A percentile compares a stretch with the other conserved stretches of the same genome.
Conservation (phyloP, 371 early-diverging fungal species). For the Mucor plumbeus region DNA sequence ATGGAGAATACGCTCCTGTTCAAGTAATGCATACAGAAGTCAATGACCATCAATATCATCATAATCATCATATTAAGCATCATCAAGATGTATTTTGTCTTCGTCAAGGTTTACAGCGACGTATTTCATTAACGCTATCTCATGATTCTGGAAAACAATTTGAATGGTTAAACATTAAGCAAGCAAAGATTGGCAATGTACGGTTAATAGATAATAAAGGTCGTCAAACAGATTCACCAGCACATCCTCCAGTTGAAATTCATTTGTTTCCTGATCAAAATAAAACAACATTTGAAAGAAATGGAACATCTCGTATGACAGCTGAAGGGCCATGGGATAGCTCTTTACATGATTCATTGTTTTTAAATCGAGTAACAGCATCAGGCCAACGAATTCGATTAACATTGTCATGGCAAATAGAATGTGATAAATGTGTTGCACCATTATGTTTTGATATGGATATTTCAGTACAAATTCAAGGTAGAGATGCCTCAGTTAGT, state of each 20-base stretch:
- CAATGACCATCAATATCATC: conserved; percentile 14
- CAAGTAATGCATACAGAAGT: conserved; percentile 41
- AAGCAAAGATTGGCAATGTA: conserved; percentile 58
- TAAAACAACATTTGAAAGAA: conserved; percentile 39
- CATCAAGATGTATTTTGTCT: conserved; percentile 57
- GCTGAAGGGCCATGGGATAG: conserved; percentile 83
- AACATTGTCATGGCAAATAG: conserved; percentile 55
- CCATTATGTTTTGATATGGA: conserved; percentile 61
- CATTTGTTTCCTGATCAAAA: conserved; percentile 46
- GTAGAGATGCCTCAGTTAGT: conserved; percentile 18
- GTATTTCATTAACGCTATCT: conserved; percentile 63
- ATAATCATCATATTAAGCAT: conserved; percentile 30
- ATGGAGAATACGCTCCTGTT: conserved; percentile 75
- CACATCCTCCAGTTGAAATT: conserved; percentile 40
- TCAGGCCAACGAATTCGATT: conserved; percentile 58
- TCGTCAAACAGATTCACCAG: conserved; percentile 51
- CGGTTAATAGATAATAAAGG: conserved; percentile 72
- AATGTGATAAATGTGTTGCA: conserved; percentile 51
- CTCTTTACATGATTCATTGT: conserved; percentile 73
- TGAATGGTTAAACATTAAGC: conserved; percentile 63
- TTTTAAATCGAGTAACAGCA: conserved; percentile 74
- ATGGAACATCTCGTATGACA: conserved; percentile 49
- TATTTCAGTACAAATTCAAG: conserved; percentile 59
- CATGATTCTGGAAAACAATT: conserved; percentile 69
- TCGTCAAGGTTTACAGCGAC: conserved; percentile 83